A percentile compares a stretch with the other conserved stretches of the same genome.
Conservation (phyloP, 495 filamentous ascomycete species). For the Xylaria palmicola region DNA sequence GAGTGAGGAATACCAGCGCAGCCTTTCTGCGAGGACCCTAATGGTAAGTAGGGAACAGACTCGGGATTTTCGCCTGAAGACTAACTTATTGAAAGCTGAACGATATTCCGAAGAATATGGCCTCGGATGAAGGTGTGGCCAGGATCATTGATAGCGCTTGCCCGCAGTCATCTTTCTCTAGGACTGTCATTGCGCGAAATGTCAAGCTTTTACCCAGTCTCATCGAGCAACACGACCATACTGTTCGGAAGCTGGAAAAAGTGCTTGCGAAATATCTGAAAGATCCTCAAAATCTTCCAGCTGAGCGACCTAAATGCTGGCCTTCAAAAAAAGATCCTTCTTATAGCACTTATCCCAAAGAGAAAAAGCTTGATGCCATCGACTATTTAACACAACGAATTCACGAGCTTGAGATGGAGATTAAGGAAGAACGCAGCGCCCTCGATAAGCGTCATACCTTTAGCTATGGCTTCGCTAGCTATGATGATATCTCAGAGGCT, state of each 20-base stretch:
- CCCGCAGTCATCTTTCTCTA: slow-evolving; percentile 71
- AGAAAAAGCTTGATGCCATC: slow-evolving; percentile 86
- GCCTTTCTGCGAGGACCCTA: slow-evolving; percentile 84
- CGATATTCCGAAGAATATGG: slow-evolving; percentile 70
- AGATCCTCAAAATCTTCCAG: slow-evolving; percentile 76
- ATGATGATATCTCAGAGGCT: slow-evolving; percentile 80
- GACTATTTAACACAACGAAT: slow-evolving; percentile 89
- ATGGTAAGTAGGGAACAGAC: slow-evolving; percentile 56
- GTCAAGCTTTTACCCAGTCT: slow-evolving; percentile 82
- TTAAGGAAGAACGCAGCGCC: slow-evolving; percentile 74
- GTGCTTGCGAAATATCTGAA: slow-evolving; percentile 86
- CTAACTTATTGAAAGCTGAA: slow-evolving; percentile 58
- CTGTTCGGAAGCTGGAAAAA: slow-evolving; percentile 77
- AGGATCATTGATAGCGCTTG: slow-evolving; percentile 72
- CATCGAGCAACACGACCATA: slow-evolving; percentile 78
- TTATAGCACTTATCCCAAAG: slow-evolving; percentile 55
- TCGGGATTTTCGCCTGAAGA: slow-evolving; percentile 2
- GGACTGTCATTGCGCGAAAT: slow-evolving; percentile 83
- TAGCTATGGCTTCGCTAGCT: slow-evolving; percentile 92
- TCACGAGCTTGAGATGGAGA: slow-evolving; percentile 74
- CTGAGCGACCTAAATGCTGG: slow-evolving; percentile 73
- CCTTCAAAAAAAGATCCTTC: slow-evolving; percentile 70
- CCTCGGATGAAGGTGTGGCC: slow-evolving; percentile 84
- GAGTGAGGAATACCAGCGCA: slow-evolving; percentile 84
- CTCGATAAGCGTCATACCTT: slow-evolving; percentile 85